Percentiles rank a stretch among this genome's conserved stretches.
phyloP scores from a whole-genome alignment of 139 green algal species.

The Chlamydomonas incerta region DNA sequence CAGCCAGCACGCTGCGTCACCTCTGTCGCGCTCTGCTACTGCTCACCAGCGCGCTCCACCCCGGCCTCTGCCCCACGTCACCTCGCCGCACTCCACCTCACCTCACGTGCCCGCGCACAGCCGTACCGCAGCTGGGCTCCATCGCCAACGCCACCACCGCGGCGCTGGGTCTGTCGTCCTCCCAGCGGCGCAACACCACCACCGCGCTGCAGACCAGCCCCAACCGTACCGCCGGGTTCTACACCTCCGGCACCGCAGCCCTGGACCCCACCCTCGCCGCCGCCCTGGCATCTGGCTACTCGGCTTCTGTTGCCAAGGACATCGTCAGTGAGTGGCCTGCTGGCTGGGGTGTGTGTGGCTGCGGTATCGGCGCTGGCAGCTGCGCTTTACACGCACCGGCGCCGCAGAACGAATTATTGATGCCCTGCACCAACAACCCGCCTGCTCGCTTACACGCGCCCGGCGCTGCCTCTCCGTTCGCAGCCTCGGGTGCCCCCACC shows the following conservation, averaged over 20 bases:
- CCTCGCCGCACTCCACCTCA: no score
- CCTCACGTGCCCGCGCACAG: neutral
- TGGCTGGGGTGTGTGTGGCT: neutral
- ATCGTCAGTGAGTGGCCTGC: neutral
- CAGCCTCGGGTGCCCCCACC: conserved; percentile 3
- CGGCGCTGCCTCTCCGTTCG: neutral
- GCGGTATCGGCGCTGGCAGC: no score
- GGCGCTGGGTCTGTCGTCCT: neutral
- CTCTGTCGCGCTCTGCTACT: no score
- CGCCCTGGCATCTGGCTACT: neutral
- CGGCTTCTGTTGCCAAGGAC: conserved; percentile 12
- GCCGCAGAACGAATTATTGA: no score
- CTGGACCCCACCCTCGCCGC: neutral
- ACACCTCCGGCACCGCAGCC: neutral
- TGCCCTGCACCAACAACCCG: no score
- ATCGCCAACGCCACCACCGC: conserved; percentile 1
- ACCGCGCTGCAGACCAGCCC: conserved; percentile 3
- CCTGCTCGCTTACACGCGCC: no score
- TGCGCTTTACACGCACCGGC: no score
- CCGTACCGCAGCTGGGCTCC: neutral
- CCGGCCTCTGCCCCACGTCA: no score
- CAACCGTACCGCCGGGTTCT: conserved; percentile 20
- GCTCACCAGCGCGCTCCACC: no score
- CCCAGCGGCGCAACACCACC: conserved; percentile 20
- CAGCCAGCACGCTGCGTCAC: no score